These are phyloP conservation scores for Claviceps capensis DNA, from an alignment of 2,329 filamentous ascomycete species.

Conservation along the genomic window DNA sequence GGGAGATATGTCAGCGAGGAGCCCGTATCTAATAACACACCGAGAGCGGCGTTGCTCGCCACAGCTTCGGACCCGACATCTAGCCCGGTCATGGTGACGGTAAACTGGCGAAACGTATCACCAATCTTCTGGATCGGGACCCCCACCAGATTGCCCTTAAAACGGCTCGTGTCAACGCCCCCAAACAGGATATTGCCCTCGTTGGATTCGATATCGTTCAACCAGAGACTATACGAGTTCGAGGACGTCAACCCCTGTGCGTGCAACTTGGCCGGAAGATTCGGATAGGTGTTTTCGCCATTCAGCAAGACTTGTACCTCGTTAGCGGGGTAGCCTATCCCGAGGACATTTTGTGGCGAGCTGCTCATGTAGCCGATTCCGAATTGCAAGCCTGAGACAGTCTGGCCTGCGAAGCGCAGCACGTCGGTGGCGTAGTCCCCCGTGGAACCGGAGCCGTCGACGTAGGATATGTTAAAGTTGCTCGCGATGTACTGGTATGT, in stretches of 20 bases:
- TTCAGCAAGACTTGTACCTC: conserved; percentile 58
- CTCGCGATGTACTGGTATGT: conserved; percentile 61
- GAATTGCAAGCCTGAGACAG: conserved; percentile 49
- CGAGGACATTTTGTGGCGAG: conserved; percentile 60
- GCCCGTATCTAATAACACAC: conserved; percentile 59
- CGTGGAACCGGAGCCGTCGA: conserved; percentile 61
- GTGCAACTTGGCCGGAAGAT: conserved; percentile 54
- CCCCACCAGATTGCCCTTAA: conserved; percentile 46
- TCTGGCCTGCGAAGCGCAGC: conserved; percentile 42
- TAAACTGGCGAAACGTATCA: conserved; percentile 45
- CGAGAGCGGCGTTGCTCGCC: conserved; percentile 36
- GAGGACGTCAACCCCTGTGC: conserved; percentile 46
- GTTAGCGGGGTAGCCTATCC: conserved; percentile 69
- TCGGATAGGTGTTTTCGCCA: conserved; percentile 44
- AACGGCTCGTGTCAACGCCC: conserved; percentile 56
- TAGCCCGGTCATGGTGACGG: conserved; percentile 54
- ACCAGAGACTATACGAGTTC: conserved; percentile 60
- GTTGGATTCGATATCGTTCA: conserved; percentile 55
- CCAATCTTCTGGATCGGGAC: conserved; percentile 48
- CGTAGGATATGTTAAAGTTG: conserved; percentile 78
- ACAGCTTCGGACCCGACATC: conserved; percentile 28
- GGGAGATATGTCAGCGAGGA: conserved; percentile 56
- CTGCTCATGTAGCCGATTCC: conserved; percentile 55
- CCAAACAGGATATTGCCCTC: conserved; percentile 61
- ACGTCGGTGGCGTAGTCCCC: conserved; percentile 75